Evolutionary conservation across 2,329 filamentous ascomycete species (phyloP).

Genomic region (Nakataea oryzae): DNA sequence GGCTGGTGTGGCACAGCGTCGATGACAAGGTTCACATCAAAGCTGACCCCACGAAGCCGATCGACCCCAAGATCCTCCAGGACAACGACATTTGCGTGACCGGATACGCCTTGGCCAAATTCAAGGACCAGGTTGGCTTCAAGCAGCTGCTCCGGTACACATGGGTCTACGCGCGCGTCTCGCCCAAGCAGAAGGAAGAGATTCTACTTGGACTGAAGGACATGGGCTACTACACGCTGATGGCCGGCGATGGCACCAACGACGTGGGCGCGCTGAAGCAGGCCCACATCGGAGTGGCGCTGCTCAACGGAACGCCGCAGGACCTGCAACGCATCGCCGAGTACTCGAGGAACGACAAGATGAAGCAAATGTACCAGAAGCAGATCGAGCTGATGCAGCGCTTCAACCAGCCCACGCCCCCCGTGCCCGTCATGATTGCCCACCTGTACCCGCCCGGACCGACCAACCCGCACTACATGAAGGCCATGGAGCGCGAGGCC

Average conservation of each 20-base stretch:
- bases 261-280: conserved; percentile 97
- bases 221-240: conserved; percentile 93
- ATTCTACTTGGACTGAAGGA: conserved; percentile 95
- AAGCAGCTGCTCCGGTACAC: conserved; percentile 72
- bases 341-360: conserved; percentile 86
- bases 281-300: conserved; percentile 90
- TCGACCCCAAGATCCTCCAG: conserved; percentile 71
- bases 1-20: conserved; percentile 87
- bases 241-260: conserved; percentile 98
- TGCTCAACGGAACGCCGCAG: conserved; percentile 88
- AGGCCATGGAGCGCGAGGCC: conserved; percentile 80
- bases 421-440: conserved; percentile 83
- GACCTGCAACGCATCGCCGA: conserved; percentile 88
- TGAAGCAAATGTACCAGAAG: conserved; percentile 99
- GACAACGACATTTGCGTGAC: conserved; percentile 92
- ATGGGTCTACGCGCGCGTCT: conserved; percentile 98
- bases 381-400: conserved; percentile 83
- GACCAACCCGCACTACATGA: conserved; percentile 85
- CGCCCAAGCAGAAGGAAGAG: conserved; percentile 97
- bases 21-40: conserved; percentile 81
- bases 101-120: conserved; percentile 84
- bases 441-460: conserved; percentile 90
- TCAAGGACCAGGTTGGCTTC: conserved; percentile 70
- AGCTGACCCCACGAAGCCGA: conserved; percentile 70
- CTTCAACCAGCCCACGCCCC: conserved; percentile 90